These are phyloP conservation scores for Colletotrichum orbiculare DNA, from an alignment of 2,329 filamentous ascomycete species.

Conservation along the genomic window DNA sequence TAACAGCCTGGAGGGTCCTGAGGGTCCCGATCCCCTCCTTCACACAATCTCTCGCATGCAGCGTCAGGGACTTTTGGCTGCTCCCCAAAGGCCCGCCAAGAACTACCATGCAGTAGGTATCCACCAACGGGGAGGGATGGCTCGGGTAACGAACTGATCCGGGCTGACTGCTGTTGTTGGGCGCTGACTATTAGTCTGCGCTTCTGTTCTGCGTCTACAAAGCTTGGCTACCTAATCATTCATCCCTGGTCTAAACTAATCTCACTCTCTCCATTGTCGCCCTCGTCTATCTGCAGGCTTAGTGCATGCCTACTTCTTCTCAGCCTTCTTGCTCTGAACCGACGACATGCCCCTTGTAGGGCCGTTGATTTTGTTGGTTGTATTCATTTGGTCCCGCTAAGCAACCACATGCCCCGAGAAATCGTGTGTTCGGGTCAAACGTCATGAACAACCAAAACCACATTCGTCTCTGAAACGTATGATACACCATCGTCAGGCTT, in stretches of 20 bases:
- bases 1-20: constrained; percentile 26
- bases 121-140: constrained; percentile 11
- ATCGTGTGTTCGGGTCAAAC: neutral
- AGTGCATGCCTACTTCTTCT: neutral
- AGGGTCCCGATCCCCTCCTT: constrained; percentile 13
- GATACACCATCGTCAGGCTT: constrained; percentile 29
- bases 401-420: too few species aligned
- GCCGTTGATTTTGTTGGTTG: constrained; percentile 1
- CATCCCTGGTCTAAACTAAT: constrained; percentile 13
- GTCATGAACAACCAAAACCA: constrained; percentile 8
- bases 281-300: constrained; percentile 34
- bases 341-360: constrained; percentile 9
- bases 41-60: constrained; percentile 2
- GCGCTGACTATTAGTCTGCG: constrained; percentile 25
- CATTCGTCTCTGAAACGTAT: constrained; percentile 26
- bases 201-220: constrained; percentile 13
- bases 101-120: neutral
- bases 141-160: constrained; percentile 18
- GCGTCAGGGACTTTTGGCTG: constrained; percentile 8
- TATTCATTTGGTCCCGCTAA: neutral
- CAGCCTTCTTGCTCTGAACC: constrained; percentile 22
- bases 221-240: constrained; percentile 25
- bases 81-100: constrained; percentile 2
- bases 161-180: constrained; percentile 9
- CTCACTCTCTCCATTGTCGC: constrained; percentile 15